Base-by-base conservation (phyloP, 371 early-diverging fungal genomes). In the Gilbertella persicaria region DNA sequence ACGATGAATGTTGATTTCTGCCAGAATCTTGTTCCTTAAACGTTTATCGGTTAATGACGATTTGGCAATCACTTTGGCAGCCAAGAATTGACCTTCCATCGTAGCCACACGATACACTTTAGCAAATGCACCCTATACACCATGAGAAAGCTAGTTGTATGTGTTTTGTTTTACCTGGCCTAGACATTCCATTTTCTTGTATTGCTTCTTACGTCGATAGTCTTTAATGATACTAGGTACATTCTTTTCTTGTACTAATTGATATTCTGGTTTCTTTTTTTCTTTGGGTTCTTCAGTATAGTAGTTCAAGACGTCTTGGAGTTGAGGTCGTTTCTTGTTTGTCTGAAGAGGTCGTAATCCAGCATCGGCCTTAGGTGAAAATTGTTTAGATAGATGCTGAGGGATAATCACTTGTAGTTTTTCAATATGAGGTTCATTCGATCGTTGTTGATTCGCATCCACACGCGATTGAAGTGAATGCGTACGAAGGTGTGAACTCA, bases 1-100 rank as follows among this genome's bases (percentile, higher is more conserved):
- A n/a, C n/a, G n/a, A 64, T 97, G 97, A 43, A 97, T 95, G 54
- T 85, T 85, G 69, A 97, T 93, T 66, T 99, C 99, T 9, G 88
- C 82, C 47, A 87, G 71, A 1, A 93, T 72, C 79, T 91, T 92
- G 9, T 72, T 69, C 55, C 73, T 78, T 35, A 85, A 82, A 59
- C 89, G 91, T 33, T 57, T 52, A 6, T 78, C 69, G 1, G 14
- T 68, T 21, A 93, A 52, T 0, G 84, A 74, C 5, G 73, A 51
- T 55, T 92, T 92, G 29, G 81, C 60, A 21, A 96, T 82, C 5
- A 92, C 87, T 73, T 96, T 96, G 24, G 86, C 86, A 6, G 96
- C 96, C 60, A 75, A 85, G 3, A 67, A 63, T 7, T 69, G 61
- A 16, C 72, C 68, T 19, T 65, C 56, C 9, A 61, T 40, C 43